Evolutionary conservation across 73 alveolate species (phyloP), one percentile per base, ranked within the genome.

Genomic region (Stentor roeselii): DNA sequence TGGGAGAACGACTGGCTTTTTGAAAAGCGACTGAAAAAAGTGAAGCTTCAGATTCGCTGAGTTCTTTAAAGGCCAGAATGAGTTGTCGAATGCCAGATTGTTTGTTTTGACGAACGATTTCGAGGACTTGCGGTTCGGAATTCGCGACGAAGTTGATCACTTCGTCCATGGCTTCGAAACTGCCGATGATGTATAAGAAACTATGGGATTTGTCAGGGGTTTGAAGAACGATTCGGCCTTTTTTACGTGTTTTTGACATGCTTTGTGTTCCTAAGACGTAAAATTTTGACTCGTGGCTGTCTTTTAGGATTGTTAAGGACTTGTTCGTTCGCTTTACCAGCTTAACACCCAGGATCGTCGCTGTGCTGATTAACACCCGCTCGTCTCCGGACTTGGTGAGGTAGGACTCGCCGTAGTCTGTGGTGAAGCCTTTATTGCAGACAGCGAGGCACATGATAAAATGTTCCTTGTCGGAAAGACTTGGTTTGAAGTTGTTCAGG

Each of bases 31-130:
- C 83, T 30, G 75, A 86, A 76, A 83, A 95, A n/a, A 41, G 83
- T 15, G 84, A 82, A 59, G 59, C 87, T 60, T 90, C 90, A 0
- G 85, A 90, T 59, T 76, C 92, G n/a, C 91, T 85, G 41, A 95
- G 60, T 3, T 83, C 91, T 77, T 89, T 95, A 86, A 88, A 87
- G 15, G 96, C 97, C 76, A 95, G 90, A 37, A 95, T 93, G 30
- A 95, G 90, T 0, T 97, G 92, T 78, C 98, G 86, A 60, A 92
- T 83, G 15, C 98, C 98, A 21, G 74, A 84, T 6, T 58, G 27
- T 21, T 84, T 59, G 32, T 80, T 76, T 27, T 67, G n/a, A 15
- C 21, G 31, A 27, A 67, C 86, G 42, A 83, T 87, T 50, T 59
- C 87, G 50, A 78, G 59, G 11, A 87, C 35, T 2, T 58, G 15